These are phyloP conservation scores for Boletus insuetus DNA, from an alignment of 768 basidiomycete species.

Conservation along the genomic window DNA sequence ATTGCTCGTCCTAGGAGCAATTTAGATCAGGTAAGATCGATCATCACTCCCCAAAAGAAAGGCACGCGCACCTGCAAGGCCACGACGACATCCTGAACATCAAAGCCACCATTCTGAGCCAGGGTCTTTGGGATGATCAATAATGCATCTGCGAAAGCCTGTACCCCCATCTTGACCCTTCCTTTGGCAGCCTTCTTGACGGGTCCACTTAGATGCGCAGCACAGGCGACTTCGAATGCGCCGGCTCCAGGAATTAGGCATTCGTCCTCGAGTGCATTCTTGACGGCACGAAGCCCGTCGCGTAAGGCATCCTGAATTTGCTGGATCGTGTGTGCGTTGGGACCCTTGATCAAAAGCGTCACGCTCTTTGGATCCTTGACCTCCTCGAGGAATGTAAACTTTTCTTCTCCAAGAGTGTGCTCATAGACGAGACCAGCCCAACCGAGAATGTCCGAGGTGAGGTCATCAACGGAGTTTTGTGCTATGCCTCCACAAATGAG, in stretches of 20 bases:
- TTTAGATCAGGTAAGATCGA: slow-evolving; percentile 9
- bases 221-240: slow-evolving; percentile 93
- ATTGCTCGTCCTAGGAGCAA: slow-evolving; percentile 74
- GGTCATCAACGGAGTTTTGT: slow-evolving; percentile 97
- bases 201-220: slow-evolving; percentile 73
- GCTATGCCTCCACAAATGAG: slow-evolving; percentile 92
- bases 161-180: slow-evolving; percentile 93
- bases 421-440: slow-evolving; percentile 99
- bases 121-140: slow-evolving; percentile 95
- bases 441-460: slow-evolving; percentile 86
- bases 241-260: slow-evolving; percentile 93
- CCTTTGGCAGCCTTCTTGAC: slow-evolving; percentile 90
- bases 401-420: slow-evolving; percentile 98
- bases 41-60: slow-evolving; percentile 9
- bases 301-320: slow-evolving; percentile 98
- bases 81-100: slow-evolving; percentile 94
- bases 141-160: slow-evolving; percentile 94
- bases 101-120: slow-evolving; percentile 93
- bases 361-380: slow-evolving; percentile 94
- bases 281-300: slow-evolving; percentile 93
- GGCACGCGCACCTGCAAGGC: slow-evolving; percentile 69
- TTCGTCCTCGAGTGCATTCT: slow-evolving; percentile 93
- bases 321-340: slow-evolving; percentile 92
- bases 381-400: slow-evolving; percentile 96
- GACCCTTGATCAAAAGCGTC: slow-evolving; percentile 95